These are phyloP conservation scores for Protomyces gravidus DNA, from an alignment of 1,139 yeast species.

Conservation along the genomic window DNA sequence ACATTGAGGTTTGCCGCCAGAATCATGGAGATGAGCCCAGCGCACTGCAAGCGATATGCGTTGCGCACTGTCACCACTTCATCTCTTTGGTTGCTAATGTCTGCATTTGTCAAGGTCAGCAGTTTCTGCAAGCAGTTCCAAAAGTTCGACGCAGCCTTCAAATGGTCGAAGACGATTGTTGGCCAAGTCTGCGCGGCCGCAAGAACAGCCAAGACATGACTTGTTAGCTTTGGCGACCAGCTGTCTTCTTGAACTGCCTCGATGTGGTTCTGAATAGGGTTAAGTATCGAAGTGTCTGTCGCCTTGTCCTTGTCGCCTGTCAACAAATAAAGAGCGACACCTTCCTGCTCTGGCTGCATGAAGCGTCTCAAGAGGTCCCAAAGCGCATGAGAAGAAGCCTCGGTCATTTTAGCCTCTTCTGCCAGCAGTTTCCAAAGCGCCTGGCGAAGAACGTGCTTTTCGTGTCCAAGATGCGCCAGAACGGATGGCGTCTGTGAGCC, in stretches of 20 bases:
- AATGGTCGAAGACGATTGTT: conserved; percentile 38
- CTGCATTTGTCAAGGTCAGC: conserved; percentile 27
- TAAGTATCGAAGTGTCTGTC: conserved; percentile 46
- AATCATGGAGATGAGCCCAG: conserved; percentile 68
- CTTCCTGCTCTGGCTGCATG: conserved; percentile 59
- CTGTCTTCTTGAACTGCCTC: conserved; percentile 43
- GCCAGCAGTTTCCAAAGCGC: conserved; percentile 57
- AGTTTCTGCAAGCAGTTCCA: conserved; percentile 30
- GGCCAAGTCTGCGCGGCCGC: conserved; percentile 41
- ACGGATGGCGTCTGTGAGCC: conserved; percentile 47
- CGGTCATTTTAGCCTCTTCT: conserved; percentile 62
- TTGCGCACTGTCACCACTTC: conserved; percentile 43
- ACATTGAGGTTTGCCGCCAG: conserved; percentile 69
- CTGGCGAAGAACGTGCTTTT: conserved; percentile 58
- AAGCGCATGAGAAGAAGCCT: conserved; percentile 69
- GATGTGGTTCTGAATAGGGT: conserved; percentile 52
- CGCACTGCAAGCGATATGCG: conserved; percentile 55
- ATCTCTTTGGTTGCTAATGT: conserved; percentile 30
- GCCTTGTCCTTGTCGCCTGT: conserved; percentile 33
- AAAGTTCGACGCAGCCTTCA: conserved; percentile 29
- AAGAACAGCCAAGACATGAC: conserved; percentile 38
- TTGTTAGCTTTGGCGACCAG: conserved; percentile 35
- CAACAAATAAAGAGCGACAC: conserved; percentile 42
- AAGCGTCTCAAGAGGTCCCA: conserved; percentile 80
- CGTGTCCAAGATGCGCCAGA: conserved; percentile 55